These are phyloP conservation scores for Daldinia bambusicola DNA, from an alignment of 495 filamentous ascomycete species.

Conservation along the genomic window DNA sequence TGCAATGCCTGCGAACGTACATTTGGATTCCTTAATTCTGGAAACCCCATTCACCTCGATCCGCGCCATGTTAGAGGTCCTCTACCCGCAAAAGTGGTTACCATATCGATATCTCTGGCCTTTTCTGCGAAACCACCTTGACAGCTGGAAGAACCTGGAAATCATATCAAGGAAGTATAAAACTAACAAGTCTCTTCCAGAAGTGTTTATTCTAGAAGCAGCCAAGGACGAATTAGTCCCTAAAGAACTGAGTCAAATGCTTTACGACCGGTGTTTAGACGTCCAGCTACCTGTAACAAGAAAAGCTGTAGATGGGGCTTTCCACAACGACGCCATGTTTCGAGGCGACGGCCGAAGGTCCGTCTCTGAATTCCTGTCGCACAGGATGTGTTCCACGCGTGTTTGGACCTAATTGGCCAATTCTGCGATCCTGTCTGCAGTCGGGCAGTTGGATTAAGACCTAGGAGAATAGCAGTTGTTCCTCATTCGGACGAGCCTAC, in stretches of 20 bases:
- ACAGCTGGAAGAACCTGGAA: constrained; percentile 57
- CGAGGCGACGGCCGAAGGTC: constrained; percentile 55
- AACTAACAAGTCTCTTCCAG: constrained; percentile 37
- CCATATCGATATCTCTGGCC: constrained; percentile 70
- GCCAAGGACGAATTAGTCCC: constrained; percentile 77
- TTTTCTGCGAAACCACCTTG: constrained; percentile 58
- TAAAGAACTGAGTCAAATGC: constrained; percentile 60
- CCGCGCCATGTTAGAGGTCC: constrained; percentile 73
- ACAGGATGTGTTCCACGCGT: constrained; percentile 36
- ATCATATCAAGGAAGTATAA: constrained; percentile 46
- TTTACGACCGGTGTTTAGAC: constrained; percentile 57
- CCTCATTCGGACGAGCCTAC: no score
- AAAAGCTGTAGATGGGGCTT: constrained; percentile 52
- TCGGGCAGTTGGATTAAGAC: not conserved
- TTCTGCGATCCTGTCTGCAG: not conserved
- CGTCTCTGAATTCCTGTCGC: constrained; percentile 50
- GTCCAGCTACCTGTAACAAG: constrained; percentile 53
- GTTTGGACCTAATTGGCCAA: constrained; percentile 25
- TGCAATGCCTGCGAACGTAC: constrained; percentile 39
- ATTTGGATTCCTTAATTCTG: constrained; percentile 67
- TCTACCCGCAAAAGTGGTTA: constrained; percentile 87
- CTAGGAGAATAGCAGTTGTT: not conserved
- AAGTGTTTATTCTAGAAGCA: constrained; percentile 69
- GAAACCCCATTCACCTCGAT: constrained; percentile 83
- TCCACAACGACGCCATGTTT: constrained; percentile 59